phyloP scores from a whole-genome alignment of 1,284 basidiomycete species.

The Ustilago sp. region DNA sequence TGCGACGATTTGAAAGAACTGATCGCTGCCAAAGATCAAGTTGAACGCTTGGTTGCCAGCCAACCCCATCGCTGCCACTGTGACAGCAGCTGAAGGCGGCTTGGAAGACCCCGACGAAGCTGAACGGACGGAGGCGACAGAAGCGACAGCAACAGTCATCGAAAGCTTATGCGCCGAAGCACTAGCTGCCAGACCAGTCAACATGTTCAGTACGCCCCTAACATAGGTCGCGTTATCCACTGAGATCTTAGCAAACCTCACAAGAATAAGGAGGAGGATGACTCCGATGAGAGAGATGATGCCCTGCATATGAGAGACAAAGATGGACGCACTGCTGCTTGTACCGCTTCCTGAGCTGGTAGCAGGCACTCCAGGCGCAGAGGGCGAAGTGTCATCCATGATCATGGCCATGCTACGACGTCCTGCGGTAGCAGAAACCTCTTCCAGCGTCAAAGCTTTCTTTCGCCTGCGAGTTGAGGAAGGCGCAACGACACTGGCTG shows the following conservation, averaged over 20 bases:
- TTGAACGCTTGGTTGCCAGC: slow-evolving; percentile 40
- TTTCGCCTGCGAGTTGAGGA: not conserved
- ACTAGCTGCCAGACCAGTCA: slow-evolving; percentile 42
- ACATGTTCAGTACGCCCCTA: slow-evolving; percentile 46
- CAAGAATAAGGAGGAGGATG: slow-evolving; percentile 48
- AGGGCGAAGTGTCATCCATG: slow-evolving; percentile 32
- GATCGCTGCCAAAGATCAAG: slow-evolving; percentile 45
- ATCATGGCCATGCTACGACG: slow-evolving; percentile 44
- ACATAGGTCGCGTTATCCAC: slow-evolving; percentile 45
- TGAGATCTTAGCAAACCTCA: slow-evolving; percentile 31
- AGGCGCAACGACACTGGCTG: slow-evolving; percentile 22
- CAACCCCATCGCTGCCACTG: slow-evolving; percentile 37
- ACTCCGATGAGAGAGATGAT: slow-evolving; percentile 45
- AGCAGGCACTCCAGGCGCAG: not conserved
- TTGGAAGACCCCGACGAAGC: slow-evolving; percentile 16
- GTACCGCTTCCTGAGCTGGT: not conserved
- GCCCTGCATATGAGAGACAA: slow-evolving; percentile 42
- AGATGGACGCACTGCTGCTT: slow-evolving; percentile 24
- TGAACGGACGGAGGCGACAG: slow-evolving; percentile 20
- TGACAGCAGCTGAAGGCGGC: slow-evolving; percentile 25
- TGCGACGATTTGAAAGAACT: slow-evolving; percentile 46
- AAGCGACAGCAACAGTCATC: slow-evolving; percentile 47
- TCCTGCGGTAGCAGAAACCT: slow-evolving; percentile 30
- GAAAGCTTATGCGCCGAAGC: slow-evolving; percentile 50
- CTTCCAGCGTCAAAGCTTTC: slow-evolving; percentile 22